Conservation (phyloP, 75 land plant genomes). For the Gnetum montanum region DNA sequence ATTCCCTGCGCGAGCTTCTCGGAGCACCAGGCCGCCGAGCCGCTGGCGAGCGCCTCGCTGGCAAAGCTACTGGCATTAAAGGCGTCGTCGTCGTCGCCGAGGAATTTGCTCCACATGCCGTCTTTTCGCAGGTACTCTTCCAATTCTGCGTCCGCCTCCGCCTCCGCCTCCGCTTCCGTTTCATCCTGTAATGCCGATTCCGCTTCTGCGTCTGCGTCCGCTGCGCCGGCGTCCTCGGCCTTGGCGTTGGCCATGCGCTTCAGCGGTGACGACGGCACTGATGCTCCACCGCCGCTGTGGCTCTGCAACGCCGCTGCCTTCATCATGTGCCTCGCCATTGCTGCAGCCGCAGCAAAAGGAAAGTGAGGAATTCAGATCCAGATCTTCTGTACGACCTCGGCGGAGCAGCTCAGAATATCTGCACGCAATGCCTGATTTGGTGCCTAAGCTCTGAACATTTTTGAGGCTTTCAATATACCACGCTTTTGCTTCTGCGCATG, state of each 20-base stretch:
- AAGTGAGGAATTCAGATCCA: too few species aligned
- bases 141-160: not conserved
- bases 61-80: slow-evolving; percentile 78
- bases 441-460: too few species aligned
- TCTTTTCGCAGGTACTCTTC: slow-evolving; percentile 19
- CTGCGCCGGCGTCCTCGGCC: not conserved
- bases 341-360: too few species aligned
- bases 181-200: not conserved
- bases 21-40: slow-evolving; percentile 77
- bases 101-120: slow-evolving; percentile 70
- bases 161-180: not conserved
- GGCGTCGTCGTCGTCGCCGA: slow-evolving; percentile 45
- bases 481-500: too few species aligned
- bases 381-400: too few species aligned
- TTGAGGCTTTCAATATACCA: too few species aligned
- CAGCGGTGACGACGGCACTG: slow-evolving; percentile 2
- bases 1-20: slow-evolving; percentile 78
- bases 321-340: too few species aligned
- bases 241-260: slow-evolving; percentile 1
- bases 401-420: too few species aligned
- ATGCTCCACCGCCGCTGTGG: too few species aligned
- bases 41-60: slow-evolving; percentile 77
- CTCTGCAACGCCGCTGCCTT: too few species aligned
- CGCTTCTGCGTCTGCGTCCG: not conserved
- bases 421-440: too few species aligned